These are phyloP conservation scores for Irpex sp. DNA, from an alignment of 1,284 basidiomycete species.

Conservation along the genomic window DNA sequence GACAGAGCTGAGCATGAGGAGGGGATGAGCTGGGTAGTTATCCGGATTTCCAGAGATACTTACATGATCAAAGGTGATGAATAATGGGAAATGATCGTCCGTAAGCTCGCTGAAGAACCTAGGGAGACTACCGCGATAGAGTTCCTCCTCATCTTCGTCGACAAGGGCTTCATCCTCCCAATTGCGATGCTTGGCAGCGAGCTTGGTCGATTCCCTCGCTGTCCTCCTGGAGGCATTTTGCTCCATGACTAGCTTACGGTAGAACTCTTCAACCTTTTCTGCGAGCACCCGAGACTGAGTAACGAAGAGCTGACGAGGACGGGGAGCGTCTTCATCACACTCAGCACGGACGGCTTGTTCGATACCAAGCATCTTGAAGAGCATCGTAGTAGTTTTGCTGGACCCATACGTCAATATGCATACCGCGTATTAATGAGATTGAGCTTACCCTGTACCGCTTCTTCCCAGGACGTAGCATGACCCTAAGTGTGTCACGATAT, in stretches of 20 bases:
- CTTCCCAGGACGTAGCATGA: conserved; percentile 47
- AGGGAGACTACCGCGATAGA: conserved; percentile 47
- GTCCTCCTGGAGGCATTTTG: conserved; percentile 38
- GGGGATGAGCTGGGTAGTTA: not conserved
- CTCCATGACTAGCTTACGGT: conserved; percentile 47
- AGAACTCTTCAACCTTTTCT: conserved; percentile 66
- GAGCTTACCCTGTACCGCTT: conserved; percentile 15
- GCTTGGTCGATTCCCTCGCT: conserved; percentile 32
- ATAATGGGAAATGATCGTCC: conserved; percentile 68
- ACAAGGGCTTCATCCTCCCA: conserved; percentile 35
- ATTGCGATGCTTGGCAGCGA: conserved; percentile 21
- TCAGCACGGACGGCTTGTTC: conserved; percentile 29
- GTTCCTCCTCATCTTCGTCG: conserved; percentile 45
- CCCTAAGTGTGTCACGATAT: conserved; percentile 51
- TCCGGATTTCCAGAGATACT: conserved; percentile 5
- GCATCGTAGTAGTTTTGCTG: conserved; percentile 74
- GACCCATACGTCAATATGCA: not conserved
- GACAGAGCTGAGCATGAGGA: conserved; percentile 33
- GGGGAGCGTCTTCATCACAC: conserved; percentile 19
- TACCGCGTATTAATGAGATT: conserved; percentile 1
- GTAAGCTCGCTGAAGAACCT: conserved; percentile 50
- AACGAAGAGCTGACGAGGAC: conserved; percentile 67
- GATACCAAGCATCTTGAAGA: conserved; percentile 70
- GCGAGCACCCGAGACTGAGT: conserved; percentile 67
- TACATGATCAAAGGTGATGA: conserved; percentile 64